phyloP scores from a whole-genome alignment of 164 flowering plant genomes.

The Echeveria elegans region DNA sequence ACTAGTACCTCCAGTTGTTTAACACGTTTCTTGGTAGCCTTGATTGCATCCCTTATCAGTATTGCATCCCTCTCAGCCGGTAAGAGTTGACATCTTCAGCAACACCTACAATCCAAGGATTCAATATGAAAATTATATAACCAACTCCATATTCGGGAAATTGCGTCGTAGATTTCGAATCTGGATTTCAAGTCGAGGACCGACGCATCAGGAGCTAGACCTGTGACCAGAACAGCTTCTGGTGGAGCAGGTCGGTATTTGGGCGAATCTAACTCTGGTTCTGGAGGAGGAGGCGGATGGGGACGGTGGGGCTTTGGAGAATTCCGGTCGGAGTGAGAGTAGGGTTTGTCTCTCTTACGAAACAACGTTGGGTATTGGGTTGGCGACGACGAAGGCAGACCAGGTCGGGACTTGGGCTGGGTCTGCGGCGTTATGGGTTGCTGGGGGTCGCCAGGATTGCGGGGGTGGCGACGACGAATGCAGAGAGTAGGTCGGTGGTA shows the following conservation, averaged over 20 bases:
- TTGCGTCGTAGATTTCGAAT: constrained; percentile 67
- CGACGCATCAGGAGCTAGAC: constrained; percentile 44
- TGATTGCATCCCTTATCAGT: constrained; percentile 49
- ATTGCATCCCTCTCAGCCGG: constrained; percentile 75
- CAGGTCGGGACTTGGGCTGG: too few species aligned
- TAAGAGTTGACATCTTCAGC: too few species aligned
- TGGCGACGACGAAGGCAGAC: too few species aligned
- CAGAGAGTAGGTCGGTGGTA: too few species aligned
- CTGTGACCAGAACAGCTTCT: constrained; percentile 42
- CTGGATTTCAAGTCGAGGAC: constrained; percentile 75
- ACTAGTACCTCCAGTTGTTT: constrained; percentile 41
- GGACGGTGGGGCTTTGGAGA: constrained; percentile 43
- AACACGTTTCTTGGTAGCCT: constrained; percentile 24
- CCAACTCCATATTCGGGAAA: constrained; percentile 62
- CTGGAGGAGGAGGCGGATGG: constrained; percentile 14
- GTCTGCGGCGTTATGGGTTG: too few species aligned
- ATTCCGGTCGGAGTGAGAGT: constrained; percentile 22
- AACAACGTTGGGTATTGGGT: too few species aligned
- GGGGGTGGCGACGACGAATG: too few species aligned
- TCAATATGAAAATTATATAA: constrained; percentile 51
- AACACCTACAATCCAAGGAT: too few species aligned
- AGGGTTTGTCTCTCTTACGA: constrained; percentile 50
- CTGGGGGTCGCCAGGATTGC: too few species aligned
- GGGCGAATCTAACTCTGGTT: constrained; percentile 12
- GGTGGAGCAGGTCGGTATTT: constrained; percentile 27